Evolutionary conservation across 2,329 filamentous ascomycete genomes (phyloP).

Genomic region (Epichloe brachyelytri): DNA sequence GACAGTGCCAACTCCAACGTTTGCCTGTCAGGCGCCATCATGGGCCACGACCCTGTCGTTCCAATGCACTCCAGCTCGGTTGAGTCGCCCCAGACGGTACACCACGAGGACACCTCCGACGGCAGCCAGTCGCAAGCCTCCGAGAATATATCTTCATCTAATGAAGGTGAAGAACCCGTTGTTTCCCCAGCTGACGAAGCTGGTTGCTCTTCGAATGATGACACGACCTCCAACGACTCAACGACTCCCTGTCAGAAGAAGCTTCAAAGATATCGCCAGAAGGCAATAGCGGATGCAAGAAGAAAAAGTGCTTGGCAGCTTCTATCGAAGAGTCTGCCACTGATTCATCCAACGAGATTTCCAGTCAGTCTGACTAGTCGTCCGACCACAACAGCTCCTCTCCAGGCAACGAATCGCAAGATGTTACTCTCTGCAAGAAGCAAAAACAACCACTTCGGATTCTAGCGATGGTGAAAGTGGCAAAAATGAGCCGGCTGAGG

Average conservation of each 20-base stretch:
- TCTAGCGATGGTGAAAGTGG: background rate
- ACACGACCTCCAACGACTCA: background rate
- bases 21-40: background rate
- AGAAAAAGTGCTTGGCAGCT: background rate
- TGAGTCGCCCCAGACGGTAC: background rate
- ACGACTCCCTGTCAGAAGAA: background rate
- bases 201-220: background rate
- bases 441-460: background rate
- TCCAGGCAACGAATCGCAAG: background rate
- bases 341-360: background rate
- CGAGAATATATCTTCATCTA: background rate
- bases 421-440: background rate
- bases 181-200: background rate
- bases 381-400: background rate
- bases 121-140: background rate
- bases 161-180: no score
- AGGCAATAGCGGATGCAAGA: background rate
- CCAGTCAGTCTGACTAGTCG: background rate
- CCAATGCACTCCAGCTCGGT: background rate
- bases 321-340: background rate
- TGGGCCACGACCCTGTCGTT: background rate
- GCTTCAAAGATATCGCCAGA: background rate
- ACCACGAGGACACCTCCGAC: background rate
- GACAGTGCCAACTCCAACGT: background rate
- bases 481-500: background rate